Conservation (phyloP, 148 eudicot species). For the Salicornia ramosissima region DNA sequence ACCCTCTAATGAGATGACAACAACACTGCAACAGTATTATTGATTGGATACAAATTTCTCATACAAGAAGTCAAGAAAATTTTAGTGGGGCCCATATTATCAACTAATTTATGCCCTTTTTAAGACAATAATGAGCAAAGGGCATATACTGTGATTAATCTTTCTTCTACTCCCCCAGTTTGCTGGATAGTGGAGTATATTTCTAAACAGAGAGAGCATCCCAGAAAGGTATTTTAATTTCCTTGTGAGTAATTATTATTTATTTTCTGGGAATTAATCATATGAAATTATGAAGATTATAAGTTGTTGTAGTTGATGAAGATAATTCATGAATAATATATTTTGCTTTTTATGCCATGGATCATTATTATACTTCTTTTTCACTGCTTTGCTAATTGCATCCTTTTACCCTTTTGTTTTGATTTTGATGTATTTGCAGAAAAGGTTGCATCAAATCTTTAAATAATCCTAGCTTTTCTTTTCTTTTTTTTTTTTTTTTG, state of each 20-base stretch:
- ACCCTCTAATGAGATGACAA: no score
- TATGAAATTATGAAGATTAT: not conserved
- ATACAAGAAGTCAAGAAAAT: slow-evolving; percentile 3
- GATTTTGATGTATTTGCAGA: no score
- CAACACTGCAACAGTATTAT: no score
- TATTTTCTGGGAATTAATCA: no score
- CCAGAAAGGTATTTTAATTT: not conserved
- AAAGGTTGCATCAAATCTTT: not conserved
- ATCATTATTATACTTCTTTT: not conserved
- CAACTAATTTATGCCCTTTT: not conserved
- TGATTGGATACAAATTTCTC: no score
- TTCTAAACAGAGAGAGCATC: not conserved
- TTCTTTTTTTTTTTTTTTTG: no score
- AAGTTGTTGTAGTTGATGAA: not conserved
- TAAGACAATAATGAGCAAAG: not conserved
- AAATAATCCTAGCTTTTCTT: no score
- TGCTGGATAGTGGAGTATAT: slow-evolving; percentile 12
- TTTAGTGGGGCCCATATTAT: slow-evolving; percentile 11
- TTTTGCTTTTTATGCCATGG: not conserved
- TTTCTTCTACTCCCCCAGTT: not conserved
- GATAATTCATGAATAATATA: not conserved
- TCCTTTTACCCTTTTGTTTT: not conserved
- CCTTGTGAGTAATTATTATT: no score
- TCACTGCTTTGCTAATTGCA: not conserved
- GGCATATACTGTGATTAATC: not conserved